Conservation (phyloP, 1,284 basidiomycete genomes). For the Entoloma clypeatum region DNA sequence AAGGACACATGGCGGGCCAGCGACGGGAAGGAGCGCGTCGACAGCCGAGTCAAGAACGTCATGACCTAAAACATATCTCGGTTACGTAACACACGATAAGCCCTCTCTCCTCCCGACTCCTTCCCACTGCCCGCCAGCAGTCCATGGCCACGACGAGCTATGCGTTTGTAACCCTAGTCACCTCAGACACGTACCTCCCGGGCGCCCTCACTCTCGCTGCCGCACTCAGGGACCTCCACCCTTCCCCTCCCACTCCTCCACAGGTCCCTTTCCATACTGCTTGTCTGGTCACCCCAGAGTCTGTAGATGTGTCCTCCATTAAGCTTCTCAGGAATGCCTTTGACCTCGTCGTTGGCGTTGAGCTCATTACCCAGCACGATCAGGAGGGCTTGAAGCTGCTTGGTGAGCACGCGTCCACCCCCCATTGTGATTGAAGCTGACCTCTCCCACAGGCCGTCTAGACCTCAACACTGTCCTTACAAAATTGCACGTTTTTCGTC, state of each 20-base stretch:
- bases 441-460: slow-evolving; percentile 66
- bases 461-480: slow-evolving; percentile 92
- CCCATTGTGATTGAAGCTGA: slow-evolving; percentile 11
- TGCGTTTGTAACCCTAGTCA: slow-evolving; percentile 89
- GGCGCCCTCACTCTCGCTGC: slow-evolving; percentile 86
- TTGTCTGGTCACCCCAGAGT: slow-evolving; percentile 91
- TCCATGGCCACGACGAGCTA: slow-evolving; percentile 56
- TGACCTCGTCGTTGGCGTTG: slow-evolving; percentile 87
- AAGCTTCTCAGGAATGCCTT: slow-evolving; percentile 79
- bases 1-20: slow-evolving; percentile 8
- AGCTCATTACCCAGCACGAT: slow-evolving; percentile 72
- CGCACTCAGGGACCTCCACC: slow-evolving; percentile 79
- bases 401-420: slow-evolving; percentile 54
- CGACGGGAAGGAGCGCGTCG: no score
- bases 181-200: slow-evolving; percentile 87
- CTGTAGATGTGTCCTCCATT: slow-evolving; percentile 83
- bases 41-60: no score
- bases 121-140: slow-evolving; percentile 19
- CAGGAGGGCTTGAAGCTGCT: slow-evolving; percentile 70
- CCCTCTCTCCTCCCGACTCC: slow-evolving; percentile 9
- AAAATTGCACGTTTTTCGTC: slow-evolving; percentile 92
- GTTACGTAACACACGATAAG: slow-evolving; percentile 16
- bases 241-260: slow-evolving; percentile 46
- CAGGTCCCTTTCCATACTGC: slow-evolving; percentile 79
- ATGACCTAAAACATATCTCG: no score